Conservation (phyloP, 1,284 basidiomycete genomes). For the Sporisorium graminicola region DNA sequence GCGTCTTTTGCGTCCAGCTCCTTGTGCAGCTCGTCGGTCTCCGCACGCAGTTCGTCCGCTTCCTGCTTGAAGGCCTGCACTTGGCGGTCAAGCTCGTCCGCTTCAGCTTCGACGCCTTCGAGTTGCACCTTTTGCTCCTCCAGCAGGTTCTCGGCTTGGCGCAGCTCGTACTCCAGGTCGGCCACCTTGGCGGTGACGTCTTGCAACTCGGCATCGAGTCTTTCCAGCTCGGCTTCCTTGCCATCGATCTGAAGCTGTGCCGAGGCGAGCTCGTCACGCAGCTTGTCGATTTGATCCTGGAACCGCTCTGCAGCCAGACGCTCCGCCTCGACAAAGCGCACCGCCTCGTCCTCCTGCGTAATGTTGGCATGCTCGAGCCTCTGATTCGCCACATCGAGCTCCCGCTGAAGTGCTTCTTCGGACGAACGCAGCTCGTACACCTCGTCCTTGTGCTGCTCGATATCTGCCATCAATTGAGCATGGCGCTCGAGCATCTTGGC, state of each 20-base stretch:
- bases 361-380: slow-evolving; percentile 55
- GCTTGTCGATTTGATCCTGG: slow-evolving; percentile 53
- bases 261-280: slow-evolving; percentile 62
- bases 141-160: slow-evolving; percentile 41
- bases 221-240: slow-evolving; percentile 62
- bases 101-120: slow-evolving; percentile 53
- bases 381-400: slow-evolving; percentile 55
- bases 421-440: slow-evolving; percentile 49
- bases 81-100: slow-evolving; percentile 51
- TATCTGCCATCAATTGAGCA: slow-evolving; percentile 50
- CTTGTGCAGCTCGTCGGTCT: slow-evolving; percentile 48
- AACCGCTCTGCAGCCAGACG: slow-evolving; percentile 47
- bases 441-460: slow-evolving; percentile 56
- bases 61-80: slow-evolving; percentile 56
- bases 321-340: slow-evolving; percentile 40
- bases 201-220: slow-evolving; percentile 54
- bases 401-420: slow-evolving; percentile 47
- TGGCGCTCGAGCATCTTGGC: slow-evolving; percentile 54
- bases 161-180: slow-evolving; percentile 61
- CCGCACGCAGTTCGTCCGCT: slow-evolving; percentile 61
- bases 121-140: slow-evolving; percentile 72
- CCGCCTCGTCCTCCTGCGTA: slow-evolving; percentile 51
- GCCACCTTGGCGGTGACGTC: slow-evolving; percentile 48
- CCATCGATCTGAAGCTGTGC: slow-evolving; percentile 61
- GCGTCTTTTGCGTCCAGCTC: slow-evolving; percentile 58